Evolutionary conservation across 768 basidiomycete genomes (phyloP), one percentile per base, ranked within the genome.

Genomic region (Auricularia cornea): DNA sequence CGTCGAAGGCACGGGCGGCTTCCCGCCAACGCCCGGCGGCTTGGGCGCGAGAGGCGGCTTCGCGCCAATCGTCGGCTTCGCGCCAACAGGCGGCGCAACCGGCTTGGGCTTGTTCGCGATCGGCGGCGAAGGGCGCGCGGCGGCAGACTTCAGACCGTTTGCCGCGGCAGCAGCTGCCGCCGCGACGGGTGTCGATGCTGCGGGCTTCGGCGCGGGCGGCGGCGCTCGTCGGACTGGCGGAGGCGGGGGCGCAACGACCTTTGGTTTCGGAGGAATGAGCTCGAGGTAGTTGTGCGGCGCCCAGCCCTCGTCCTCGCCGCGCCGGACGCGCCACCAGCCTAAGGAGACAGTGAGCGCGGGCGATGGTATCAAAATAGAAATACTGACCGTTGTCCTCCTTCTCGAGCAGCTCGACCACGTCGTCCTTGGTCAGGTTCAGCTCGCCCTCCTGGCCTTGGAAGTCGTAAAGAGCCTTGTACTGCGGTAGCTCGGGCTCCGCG

Each of bases 281-380:
- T 97, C 94, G 6, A 96, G 85, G 70, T 94, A 97, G 73, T 93
- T 94, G 67, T 88, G 87, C 2, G 97, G 97, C 23, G 95, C 93
- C 94, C 95, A 99, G 16, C 93, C 97, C 72, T 98, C 94, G 20
- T 78, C 75, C 2, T 83, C 83, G 60, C 80, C 82, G 74, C 89
- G 93, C 80, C 88, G 91, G 63, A 98, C 89, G 33, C 97, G 80
- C 96, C 97, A 98, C 97, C 97, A 99, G 2, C 96, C 77, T 76
- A 59, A n/a, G 4, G 3, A 32, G 61, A 40, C 32, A 18, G 3
- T 29, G 41, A 56, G 54, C 11, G 23, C 26, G 11, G 26, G 26
- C 6, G 30, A 6, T 10, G 54, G 6, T 10, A 57, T 16, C n/a
- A 57, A 26, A 57, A 8, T 29, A 29, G 10, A 0, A 5, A 16